These are phyloP conservation scores for Nicotiana noctiflora DNA, from an alignment of 257 asterid genomes.

Conservation along the genomic window DNA sequence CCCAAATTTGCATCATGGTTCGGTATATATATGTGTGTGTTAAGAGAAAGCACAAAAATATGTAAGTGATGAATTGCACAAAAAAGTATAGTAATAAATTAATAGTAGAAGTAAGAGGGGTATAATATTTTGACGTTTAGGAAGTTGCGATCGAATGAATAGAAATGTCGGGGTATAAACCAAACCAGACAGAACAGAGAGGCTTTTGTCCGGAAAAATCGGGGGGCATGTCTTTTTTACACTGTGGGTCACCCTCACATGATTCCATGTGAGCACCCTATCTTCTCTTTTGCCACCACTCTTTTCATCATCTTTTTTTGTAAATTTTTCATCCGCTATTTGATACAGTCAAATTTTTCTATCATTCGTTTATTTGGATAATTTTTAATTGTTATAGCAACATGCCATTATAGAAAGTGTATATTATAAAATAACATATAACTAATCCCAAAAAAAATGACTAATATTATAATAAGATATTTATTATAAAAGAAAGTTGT, in stretches of 20 bases:
- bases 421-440: too few species aligned
- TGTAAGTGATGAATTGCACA: neutral
- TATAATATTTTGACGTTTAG: neutral
- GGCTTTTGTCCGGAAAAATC: constrained; percentile 47
- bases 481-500: too few species aligned
- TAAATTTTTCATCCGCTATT: too few species aligned
- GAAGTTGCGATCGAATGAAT: constrained; percentile 6
- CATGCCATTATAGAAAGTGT: too few species aligned
- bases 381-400: too few species aligned
- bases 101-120: neutral
- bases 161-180: constrained; percentile 14
- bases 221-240: constrained; percentile 53
- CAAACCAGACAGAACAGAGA: constrained; percentile 45
- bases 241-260: constrained; percentile 62
- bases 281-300: neutral
- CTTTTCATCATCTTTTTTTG: neutral
- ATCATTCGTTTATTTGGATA: too few species aligned
- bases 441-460: too few species aligned
- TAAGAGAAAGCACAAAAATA: constrained; percentile 3
- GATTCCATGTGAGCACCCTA: constrained; percentile 53
- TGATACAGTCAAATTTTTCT: too few species aligned
- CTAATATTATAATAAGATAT: too few species aligned
- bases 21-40: too few species aligned
- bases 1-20: too few species aligned
- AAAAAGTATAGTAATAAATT: neutral